phyloP scores from a whole-genome alignment of 352 stramenopile species.

The Pythium sukuiense region DNA sequence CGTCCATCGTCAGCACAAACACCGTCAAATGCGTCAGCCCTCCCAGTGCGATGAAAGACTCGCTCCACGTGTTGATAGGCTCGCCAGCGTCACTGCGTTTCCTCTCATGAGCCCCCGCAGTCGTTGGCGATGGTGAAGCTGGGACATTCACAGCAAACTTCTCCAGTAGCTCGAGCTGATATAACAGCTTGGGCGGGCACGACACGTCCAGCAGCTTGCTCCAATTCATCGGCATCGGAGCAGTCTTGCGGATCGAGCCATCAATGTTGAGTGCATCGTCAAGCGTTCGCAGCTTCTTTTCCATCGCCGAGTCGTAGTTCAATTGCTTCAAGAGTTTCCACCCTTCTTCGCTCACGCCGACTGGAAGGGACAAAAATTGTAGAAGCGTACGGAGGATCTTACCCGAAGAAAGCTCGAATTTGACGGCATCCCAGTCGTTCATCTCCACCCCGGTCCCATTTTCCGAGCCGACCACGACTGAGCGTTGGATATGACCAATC shows the following conservation, averaged over 20 bases:
- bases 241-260: slow-evolving; percentile 52
- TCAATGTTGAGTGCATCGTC: slow-evolving; percentile 68
- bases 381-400: slow-evolving; percentile 43
- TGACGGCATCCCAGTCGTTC: slow-evolving; percentile 72
- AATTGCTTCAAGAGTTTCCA: slow-evolving; percentile 68
- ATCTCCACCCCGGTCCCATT: slow-evolving; percentile 33
- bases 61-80: slow-evolving; percentile 33
- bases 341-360: slow-evolving; percentile 63
- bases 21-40: slow-evolving; percentile 51
- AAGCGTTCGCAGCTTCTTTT: slow-evolving; percentile 70
- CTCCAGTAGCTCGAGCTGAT: slow-evolving; percentile 30
- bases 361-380: slow-evolving; percentile 43
- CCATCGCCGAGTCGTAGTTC: slow-evolving; percentile 57
- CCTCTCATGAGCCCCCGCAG: not conserved
- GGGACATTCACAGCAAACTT: slow-evolving; percentile 16
- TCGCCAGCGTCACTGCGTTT: slow-evolving; percentile 26
- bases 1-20: slow-evolving; percentile 49
- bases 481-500: slow-evolving; percentile 29
- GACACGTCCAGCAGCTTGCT: slow-evolving; percentile 51
- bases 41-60: slow-evolving; percentile 68
- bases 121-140: not conserved
- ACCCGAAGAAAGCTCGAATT: slow-evolving; percentile 50
- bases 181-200: slow-evolving; percentile 48
- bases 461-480: slow-evolving; percentile 19
- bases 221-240: slow-evolving; percentile 52